A percentile compares a stretch with the other conserved stretches of the same genome.
phyloP scores from a whole-genome alignment of 1,139 yeast genomes.

The Pneumocystis wakefieldiae region DNA sequence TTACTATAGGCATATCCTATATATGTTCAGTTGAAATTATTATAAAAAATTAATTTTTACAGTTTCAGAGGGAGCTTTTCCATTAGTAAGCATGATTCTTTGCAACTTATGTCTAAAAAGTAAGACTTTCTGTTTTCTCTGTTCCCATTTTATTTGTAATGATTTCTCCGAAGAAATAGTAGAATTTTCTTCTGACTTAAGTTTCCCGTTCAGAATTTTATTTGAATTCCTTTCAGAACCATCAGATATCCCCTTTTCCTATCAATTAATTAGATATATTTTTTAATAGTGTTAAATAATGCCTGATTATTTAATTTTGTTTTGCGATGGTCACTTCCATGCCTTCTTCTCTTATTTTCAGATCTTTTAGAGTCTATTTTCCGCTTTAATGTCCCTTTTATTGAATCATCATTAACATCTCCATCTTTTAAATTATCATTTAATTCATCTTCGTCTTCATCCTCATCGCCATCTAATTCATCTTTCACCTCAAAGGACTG shows the following conservation, averaged over 20 bases:
- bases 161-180: background rate
- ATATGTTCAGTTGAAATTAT: background rate
- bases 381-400: background rate
- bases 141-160: slow-evolving; percentile 2
- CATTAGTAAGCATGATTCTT: slow-evolving; percentile 8
- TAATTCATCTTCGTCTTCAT: slow-evolving; percentile 1
- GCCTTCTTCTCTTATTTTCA: background rate
- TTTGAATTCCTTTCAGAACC: background rate
- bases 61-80: slow-evolving; percentile 5
- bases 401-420: background rate
- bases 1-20: slow-evolving; percentile 1
- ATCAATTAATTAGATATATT: background rate
- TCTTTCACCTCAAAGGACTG: background rate
- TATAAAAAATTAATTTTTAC: background rate
- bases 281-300: background rate
- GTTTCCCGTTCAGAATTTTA: background rate
- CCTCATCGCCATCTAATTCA: background rate
- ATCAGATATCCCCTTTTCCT: background rate
- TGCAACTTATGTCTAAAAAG: slow-evolving; percentile 10
- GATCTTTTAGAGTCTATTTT: background rate
- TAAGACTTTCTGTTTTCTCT: slow-evolving; percentile 6
- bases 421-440: background rate
- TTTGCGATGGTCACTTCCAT: background rate
- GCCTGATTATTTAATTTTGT: slow-evolving; percentile 2
- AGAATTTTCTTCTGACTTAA: slow-evolving; percentile 1